phyloP scores from a whole-genome alignment of 352 stramenopile genomes.

The Bremia lactucae region DNA sequence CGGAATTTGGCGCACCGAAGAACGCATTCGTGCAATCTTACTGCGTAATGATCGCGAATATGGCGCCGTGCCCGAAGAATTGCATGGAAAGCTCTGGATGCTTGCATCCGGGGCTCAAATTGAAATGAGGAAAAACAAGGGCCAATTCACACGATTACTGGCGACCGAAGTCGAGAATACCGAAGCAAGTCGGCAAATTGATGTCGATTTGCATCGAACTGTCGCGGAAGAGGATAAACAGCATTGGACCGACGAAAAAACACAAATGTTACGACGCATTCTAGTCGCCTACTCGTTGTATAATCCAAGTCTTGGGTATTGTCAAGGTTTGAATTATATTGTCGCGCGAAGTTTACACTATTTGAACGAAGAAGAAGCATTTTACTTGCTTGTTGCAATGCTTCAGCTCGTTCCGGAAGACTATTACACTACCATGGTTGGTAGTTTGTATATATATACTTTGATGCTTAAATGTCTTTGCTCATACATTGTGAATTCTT shows the following conservation, averaged over 20 bases:
- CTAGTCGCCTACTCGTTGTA: slow-evolving; percentile 79
- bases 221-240: slow-evolving; percentile 51
- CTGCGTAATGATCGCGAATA: slow-evolving; percentile 48
- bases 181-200: slow-evolving; percentile 72
- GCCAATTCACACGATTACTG: slow-evolving; percentile 43
- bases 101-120: slow-evolving; percentile 54
- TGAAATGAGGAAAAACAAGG: slow-evolving; percentile 51
- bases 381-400: slow-evolving; percentile 78
- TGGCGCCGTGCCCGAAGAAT: slow-evolving; percentile 39
- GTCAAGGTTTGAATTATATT: slow-evolving; percentile 85
- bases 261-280: slow-evolving; percentile 60
- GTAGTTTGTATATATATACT: slow-evolving; percentile 2
- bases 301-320: slow-evolving; percentile 78
- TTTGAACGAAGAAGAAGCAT: slow-evolving; percentile 63
- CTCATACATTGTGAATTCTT: no score
- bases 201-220: slow-evolving; percentile 75
- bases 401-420: slow-evolving; percentile 70
- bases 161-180: slow-evolving; percentile 43
- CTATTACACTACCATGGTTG: slow-evolving; percentile 84
- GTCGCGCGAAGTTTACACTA: slow-evolving; percentile 59
- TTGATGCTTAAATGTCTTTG: no score
- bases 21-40: slow-evolving; percentile 62
- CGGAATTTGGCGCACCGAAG: slow-evolving; percentile 72
- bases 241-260: slow-evolving; percentile 57
- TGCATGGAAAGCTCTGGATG: slow-evolving; percentile 79